These are phyloP conservation scores for Phlebiopsis gigantea DNA, from an alignment of 768 basidiomycete genomes.

Conservation along the genomic window DNA sequence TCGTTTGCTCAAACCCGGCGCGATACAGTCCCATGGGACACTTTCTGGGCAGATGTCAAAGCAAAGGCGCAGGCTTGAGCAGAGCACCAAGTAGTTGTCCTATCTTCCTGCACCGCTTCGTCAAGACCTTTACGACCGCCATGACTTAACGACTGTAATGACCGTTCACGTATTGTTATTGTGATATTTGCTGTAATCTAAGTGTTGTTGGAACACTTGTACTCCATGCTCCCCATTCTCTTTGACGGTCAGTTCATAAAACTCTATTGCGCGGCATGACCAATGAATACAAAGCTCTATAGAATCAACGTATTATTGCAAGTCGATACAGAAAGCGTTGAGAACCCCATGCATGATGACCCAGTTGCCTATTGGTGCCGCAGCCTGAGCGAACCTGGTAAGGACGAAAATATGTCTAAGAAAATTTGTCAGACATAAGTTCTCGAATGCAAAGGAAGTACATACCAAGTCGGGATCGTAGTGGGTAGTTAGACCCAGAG, in stretches of 20 bases:
- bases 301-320: neutral
- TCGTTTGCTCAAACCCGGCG: neutral
- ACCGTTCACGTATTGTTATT: neutral
- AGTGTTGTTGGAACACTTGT: neutral
- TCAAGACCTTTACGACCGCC: slow-evolving; percentile 6
- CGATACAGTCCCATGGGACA: slow-evolving; percentile 3
- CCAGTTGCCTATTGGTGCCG: neutral
- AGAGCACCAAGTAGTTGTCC: neutral
- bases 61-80: neutral
- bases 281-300: slow-evolving; percentile 8
- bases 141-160: slow-evolving; percentile 5
- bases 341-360: neutral
- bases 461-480: neutral
- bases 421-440: neutral
- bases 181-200: neutral
- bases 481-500: neutral
- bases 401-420: neutral
- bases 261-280: slow-evolving; percentile 1
- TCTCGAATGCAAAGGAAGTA: neutral
- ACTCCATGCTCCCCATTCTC: neutral
- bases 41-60: slow-evolving; percentile 13
- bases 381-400: neutral
- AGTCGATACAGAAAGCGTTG: neutral
- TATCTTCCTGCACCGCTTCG: neutral
- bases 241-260: neutral